Evolutionary conservation across 495 filamentous ascomycete genomes (phyloP).

Genomic region (Aspergillus heteromorphus): DNA sequence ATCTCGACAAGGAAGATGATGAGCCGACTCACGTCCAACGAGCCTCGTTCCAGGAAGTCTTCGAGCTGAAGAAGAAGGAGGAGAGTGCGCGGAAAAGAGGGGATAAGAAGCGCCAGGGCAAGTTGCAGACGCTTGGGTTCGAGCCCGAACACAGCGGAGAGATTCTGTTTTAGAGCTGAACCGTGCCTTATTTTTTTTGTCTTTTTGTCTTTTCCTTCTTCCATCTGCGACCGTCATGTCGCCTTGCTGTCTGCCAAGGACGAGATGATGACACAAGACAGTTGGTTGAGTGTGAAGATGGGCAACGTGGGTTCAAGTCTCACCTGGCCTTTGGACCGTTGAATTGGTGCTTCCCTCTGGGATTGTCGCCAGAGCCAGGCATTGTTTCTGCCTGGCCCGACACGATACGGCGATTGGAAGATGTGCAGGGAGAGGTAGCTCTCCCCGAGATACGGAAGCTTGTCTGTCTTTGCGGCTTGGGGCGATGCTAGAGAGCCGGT

Average conservation of each 20-base stretch:
- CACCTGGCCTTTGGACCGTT: background rate
- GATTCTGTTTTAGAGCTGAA: constrained; percentile 51
- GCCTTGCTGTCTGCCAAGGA: background rate
- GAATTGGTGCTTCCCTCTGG: constrained; percentile 1
- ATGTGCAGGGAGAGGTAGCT: background rate
- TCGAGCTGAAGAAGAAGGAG: constrained; percentile 64
- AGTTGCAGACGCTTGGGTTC: constrained; percentile 72
- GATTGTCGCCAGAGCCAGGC: background rate
- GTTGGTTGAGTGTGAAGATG: background rate
- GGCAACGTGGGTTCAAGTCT: background rate
- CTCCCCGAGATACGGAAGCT: background rate
- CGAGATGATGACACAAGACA: background rate
- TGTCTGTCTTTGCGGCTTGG: background rate
- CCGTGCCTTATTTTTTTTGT: background rate
- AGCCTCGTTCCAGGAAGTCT: constrained; percentile 64
- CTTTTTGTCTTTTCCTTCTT: background rate
- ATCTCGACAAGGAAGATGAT: constrained; percentile 91
- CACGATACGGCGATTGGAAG: background rate
- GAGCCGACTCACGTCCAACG: constrained; percentile 63
- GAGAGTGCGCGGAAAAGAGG: constrained; percentile 59
- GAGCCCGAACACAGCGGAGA: constrained; percentile 82
- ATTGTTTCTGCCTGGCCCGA: background rate
- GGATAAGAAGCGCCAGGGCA: constrained; percentile 65
- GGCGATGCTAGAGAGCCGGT: background rate
- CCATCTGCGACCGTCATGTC: constrained; percentile 2